These are phyloP conservation scores for Macrophomina pseudophaseolina DNA, from an alignment of 2,329 filamentous ascomycete genomes.

Conservation along the genomic window DNA sequence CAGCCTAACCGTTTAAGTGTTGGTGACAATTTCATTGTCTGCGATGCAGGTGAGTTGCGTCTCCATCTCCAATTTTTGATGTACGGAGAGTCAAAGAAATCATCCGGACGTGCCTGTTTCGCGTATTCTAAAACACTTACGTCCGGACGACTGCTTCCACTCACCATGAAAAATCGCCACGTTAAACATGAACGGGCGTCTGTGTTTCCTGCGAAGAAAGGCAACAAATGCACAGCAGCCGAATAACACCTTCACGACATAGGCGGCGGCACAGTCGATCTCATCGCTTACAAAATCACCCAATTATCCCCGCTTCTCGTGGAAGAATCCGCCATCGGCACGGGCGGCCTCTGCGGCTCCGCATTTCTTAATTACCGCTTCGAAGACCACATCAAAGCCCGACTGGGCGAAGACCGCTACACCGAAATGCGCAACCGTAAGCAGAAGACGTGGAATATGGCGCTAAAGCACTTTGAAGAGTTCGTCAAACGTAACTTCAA, in stretches of 20 bases:
- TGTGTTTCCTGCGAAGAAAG: too few relatives aligned
- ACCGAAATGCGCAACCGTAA: constrained; percentile 79
- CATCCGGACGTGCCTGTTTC: too few relatives aligned
- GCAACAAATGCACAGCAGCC: too few relatives aligned
- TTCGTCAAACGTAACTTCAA: constrained; percentile 86
- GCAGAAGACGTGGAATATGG: constrained; percentile 75
- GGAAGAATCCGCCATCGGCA: constrained; percentile 77
- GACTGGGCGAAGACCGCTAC: constrained; percentile 70
- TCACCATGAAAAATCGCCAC: neutral
- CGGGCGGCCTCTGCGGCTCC: constrained; percentile 76
- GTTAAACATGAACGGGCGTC: neutral
- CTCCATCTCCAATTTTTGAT: too few relatives aligned
- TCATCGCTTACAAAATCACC: constrained; percentile 82
- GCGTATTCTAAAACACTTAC: neutral
- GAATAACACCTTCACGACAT: neutral
- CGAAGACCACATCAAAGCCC: constrained; percentile 73
- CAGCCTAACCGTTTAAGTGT: constrained; percentile 74
- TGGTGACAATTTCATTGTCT: constrained; percentile 66
- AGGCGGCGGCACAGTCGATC: constrained; percentile 68
- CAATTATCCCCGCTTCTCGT: constrained; percentile 73
- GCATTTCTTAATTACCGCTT: constrained; percentile 82
- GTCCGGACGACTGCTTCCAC: neutral
- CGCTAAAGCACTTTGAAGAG: constrained; percentile 79
- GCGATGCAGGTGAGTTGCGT: constrained; percentile 53
- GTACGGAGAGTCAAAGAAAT: too few relatives aligned